phyloP scores from a whole-genome alignment of 2,329 filamentous ascomycete genomes.

The Penicillium corylophilum region DNA sequence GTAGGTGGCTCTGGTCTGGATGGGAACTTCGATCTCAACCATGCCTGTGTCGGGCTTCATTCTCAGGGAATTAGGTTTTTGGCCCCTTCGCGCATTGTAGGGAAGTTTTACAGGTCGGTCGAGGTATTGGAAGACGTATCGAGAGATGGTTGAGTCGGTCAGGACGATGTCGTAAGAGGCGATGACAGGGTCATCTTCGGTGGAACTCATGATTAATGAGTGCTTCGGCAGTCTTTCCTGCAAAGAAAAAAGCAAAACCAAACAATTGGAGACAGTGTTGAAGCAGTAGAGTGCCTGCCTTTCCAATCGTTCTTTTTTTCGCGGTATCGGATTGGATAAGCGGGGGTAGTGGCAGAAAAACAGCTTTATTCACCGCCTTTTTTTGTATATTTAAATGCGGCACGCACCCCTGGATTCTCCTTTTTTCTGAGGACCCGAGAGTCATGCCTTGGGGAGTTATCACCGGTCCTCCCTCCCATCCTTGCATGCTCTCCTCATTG shows the following conservation, averaged over 20 bases:
- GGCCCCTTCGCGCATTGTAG: conserved; percentile 57
- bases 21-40: conserved; percentile 86
- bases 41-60: conserved; percentile 80
- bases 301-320: conserved; percentile 12
- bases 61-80: conserved; percentile 70
- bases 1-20: conserved; percentile 72
- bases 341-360: conserved; percentile 20
- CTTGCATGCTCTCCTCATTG: not conserved
- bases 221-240: not conserved
- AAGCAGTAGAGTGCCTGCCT: not conserved
- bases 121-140: conserved; percentile 86
- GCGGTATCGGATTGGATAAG: conserved; percentile 14
- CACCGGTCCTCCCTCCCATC: conserved; percentile 3
- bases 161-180: conserved; percentile 82
- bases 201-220: conserved; percentile 20
- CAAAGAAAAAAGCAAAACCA: not conserved
- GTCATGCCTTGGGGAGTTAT: conserved; percentile 6
- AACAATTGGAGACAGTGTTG: not conserved
- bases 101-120: conserved; percentile 62
- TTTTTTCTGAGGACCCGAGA: not conserved
- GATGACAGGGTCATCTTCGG: conserved; percentile 63
- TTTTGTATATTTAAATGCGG: too few relatives aligned
- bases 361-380: conserved; percentile 11
- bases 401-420: not conserved
- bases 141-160: conserved; percentile 68